Conservation (phyloP, 192 early-diverging fungal genomes). For the Lunasporangiospora selenospora region DNA sequence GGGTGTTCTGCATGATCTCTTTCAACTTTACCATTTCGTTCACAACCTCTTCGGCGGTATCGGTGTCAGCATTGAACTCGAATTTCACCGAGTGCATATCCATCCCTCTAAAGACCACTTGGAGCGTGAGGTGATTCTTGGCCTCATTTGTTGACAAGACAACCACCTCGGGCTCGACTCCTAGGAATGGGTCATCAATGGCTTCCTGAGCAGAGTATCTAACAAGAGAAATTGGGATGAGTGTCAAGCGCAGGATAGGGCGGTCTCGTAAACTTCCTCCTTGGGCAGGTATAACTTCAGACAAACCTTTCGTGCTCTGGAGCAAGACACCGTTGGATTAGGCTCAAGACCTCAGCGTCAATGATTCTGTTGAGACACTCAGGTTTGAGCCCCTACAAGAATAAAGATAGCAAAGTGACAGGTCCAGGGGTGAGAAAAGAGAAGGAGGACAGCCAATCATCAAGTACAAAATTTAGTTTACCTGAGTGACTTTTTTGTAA, state of each 20-base stretch:
- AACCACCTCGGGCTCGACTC: slow-evolving; percentile 79
- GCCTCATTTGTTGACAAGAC: slow-evolving; percentile 62
- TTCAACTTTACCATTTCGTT: slow-evolving; percentile 71
- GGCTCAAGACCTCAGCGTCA: slow-evolving; percentile 68
- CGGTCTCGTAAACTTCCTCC: background rate
- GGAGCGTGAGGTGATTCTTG: slow-evolving; percentile 71
- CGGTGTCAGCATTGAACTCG: slow-evolving; percentile 82
- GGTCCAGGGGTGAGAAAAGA: too few relatives aligned
- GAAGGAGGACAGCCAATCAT: too few relatives aligned
- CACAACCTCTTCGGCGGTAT: slow-evolving; percentile 81
- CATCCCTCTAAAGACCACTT: slow-evolving; percentile 81
- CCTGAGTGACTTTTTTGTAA: slow-evolving; percentile 78
- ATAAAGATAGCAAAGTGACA: too few relatives aligned
- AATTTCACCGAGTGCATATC: slow-evolving; percentile 84
- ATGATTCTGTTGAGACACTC: slow-evolving; percentile 69
- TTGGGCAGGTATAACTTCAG: too few relatives aligned
- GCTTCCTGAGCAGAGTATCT: slow-evolving; percentile 74
- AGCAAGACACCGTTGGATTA: slow-evolving; percentile 71
- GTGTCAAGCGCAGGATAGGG: background rate
- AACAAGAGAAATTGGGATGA: background rate
- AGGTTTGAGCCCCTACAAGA: slow-evolving; percentile 69
- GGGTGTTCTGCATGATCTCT: too few relatives aligned
- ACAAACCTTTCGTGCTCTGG: slow-evolving; percentile 66
- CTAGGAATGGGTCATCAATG: slow-evolving; percentile 75
- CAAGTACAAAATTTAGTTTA: too few relatives aligned